phyloP scores from a whole-genome alignment of 2,329 filamentous ascomycete species.

The Hypoxylon sp. region DNA sequence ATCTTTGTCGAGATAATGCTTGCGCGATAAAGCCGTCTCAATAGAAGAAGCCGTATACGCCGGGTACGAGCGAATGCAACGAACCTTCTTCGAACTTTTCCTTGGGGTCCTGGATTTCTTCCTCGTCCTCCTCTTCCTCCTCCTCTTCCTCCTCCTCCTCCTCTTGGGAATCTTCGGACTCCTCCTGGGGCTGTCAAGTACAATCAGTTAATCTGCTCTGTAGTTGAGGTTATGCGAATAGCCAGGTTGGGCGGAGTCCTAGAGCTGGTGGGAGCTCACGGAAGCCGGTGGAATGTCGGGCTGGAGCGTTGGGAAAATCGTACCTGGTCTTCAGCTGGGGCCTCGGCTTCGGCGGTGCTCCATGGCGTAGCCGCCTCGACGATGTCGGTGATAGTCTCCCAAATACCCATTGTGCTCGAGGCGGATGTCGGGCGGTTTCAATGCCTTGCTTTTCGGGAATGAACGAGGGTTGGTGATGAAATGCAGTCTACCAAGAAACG shows the following conservation, averaged over 20 bases:
- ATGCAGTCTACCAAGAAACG: conserved; percentile 49
- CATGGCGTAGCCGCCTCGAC: conserved; percentile 76
- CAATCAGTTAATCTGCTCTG: conserved; percentile 18
- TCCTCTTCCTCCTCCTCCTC: conserved; percentile 80
- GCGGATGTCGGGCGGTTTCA: conserved; percentile 56
- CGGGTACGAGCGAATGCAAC: conserved; percentile 57
- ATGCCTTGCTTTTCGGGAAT: conserved; percentile 58
- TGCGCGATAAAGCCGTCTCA: conserved; percentile 7
- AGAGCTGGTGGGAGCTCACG: background rate
- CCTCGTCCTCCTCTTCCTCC: conserved; percentile 86
- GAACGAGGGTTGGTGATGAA: conserved; percentile 51
- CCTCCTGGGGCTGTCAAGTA: conserved; percentile 37
- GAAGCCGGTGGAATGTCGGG: conserved; percentile 24
- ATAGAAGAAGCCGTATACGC: conserved; percentile 2
- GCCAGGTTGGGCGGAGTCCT: background rate
- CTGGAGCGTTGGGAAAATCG: conserved; percentile 44
- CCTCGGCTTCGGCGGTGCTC: conserved; percentile 75
- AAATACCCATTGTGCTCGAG: conserved; percentile 73
- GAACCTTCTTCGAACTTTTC: conserved; percentile 92
- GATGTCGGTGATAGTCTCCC: conserved; percentile 75
- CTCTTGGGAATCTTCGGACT: conserved; percentile 56
- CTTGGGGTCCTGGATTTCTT: conserved; percentile 88
- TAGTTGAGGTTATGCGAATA: conserved; percentile 2
- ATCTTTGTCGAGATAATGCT: conserved; percentile 7
- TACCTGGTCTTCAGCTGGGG: conserved; percentile 76